These are phyloP conservation scores for Pythium monospermum DNA, from an alignment of 352 stramenopile genomes.

Conservation along the genomic window DNA sequence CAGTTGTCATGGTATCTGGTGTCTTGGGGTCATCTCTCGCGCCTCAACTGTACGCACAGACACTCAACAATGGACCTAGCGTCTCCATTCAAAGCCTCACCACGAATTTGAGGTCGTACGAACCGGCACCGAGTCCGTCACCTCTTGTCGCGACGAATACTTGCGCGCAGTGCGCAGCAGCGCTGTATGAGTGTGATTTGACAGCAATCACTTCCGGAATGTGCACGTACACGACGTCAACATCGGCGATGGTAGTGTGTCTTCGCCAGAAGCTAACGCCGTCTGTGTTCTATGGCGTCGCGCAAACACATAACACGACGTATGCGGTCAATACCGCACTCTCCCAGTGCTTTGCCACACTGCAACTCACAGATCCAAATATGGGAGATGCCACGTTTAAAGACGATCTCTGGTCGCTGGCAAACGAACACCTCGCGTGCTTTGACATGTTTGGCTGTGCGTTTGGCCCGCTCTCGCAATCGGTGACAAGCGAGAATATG, in stretches of 20 bases:
- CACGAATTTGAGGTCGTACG: background rate
- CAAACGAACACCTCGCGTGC: slow-evolving; percentile 16
- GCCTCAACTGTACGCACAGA: background rate
- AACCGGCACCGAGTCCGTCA: background rate
- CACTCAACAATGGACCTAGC: background rate
- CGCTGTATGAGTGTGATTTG: slow-evolving; percentile 2
- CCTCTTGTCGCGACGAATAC: background rate
- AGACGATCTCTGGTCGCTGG: slow-evolving; percentile 21
- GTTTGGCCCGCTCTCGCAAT: slow-evolving; percentile 16
- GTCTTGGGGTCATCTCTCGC: background rate
- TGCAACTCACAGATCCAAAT: background rate
- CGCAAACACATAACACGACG: background rate
- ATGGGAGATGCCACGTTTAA: background rate
- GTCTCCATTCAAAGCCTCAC: background rate
- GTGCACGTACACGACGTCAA: slow-evolving; percentile 11
- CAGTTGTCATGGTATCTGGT: background rate
- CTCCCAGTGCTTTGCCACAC: slow-evolving; percentile 1
- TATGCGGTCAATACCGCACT: slow-evolving; percentile 3
- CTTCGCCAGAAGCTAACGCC: slow-evolving; percentile 7
- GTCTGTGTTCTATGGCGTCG: slow-evolving; percentile 6
- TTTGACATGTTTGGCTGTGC: slow-evolving; percentile 20
- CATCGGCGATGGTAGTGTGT: slow-evolving; percentile 2
- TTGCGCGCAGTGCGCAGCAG: slow-evolving; percentile 5
- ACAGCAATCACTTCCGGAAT: background rate
- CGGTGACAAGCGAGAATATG: slow-evolving; percentile 14